Percentiles rank a stretch among this genome's conserved stretches.
These are phyloP conservation scores for Ceraceosorus bombacis DNA, from an alignment of 1,284 basidiomycete genomes.

Conservation along the genomic window DNA sequence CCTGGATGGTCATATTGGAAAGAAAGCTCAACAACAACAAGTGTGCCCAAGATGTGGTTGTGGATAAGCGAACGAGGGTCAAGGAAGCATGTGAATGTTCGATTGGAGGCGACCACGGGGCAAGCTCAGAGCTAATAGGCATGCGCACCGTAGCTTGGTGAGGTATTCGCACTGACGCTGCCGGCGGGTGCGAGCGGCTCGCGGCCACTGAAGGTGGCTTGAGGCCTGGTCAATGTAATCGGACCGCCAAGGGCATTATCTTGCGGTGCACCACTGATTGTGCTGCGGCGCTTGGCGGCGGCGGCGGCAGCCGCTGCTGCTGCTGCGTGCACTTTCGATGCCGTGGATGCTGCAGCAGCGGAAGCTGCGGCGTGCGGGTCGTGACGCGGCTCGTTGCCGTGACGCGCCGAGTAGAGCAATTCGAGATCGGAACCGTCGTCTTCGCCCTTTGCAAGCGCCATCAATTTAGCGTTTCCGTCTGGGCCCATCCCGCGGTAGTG, in stretches of 20 bases:
- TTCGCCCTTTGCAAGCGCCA: slow-evolving; percentile 9
- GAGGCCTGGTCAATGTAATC: slow-evolving; percentile 2
- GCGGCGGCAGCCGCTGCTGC: slow-evolving; percentile 12
- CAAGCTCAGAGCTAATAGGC: too few species aligned
- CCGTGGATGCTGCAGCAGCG: slow-evolving; percentile 24
- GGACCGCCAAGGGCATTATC: slow-evolving; percentile 6
- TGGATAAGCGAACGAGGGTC: too few species aligned
- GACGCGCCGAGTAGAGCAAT: slow-evolving; percentile 12
- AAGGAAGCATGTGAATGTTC: too few species aligned
- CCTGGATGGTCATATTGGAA: too few species aligned
- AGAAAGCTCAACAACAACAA: too few species aligned
- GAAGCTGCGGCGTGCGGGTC: slow-evolving; percentile 34
- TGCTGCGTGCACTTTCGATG: slow-evolving; percentile 12
- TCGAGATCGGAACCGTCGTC: slow-evolving; percentile 5
- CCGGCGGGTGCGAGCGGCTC: background rate
- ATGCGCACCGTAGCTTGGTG: background rate
- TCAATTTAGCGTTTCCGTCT: slow-evolving; percentile 6
- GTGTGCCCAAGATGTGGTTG: too few species aligned
- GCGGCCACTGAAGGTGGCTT: background rate
- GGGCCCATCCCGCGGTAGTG: slow-evolving; percentile 28
- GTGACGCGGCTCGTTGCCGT: slow-evolving; percentile 23
- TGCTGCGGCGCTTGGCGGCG: slow-evolving; percentile 2
- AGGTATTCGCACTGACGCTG: background rate
- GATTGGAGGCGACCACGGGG: too few species aligned
- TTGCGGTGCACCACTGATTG: background rate